A percentile compares a stretch with the other conserved stretches of the same genome.
These are phyloP conservation scores for Calonectria leucothoes DNA, from an alignment of 2,329 filamentous ascomycete genomes.

Conservation along the genomic window DNA sequence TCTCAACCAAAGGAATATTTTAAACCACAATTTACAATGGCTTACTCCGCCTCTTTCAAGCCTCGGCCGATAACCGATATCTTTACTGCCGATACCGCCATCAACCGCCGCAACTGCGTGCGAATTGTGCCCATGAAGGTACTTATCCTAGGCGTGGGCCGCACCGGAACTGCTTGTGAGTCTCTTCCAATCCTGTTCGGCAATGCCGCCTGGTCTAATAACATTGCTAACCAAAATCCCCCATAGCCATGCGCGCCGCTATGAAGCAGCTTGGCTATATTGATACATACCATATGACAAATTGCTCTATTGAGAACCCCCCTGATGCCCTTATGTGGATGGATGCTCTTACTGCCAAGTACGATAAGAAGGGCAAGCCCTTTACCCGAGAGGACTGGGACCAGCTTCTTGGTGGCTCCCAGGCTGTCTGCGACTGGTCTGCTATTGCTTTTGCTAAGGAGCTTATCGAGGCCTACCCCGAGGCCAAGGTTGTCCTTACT, in stretches of 20 bases:
- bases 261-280: conserved; percentile 74
- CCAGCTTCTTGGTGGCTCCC: conserved; percentile 73
- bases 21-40: conserved; percentile 36
- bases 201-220: neutral
- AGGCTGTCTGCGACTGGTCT: conserved; percentile 77
- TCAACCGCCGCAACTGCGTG: conserved; percentile 73
- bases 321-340: conserved; percentile 75
- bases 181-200: conserved; percentile 27
- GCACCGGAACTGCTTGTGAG: conserved; percentile 78
- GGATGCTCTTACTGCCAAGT: conserved; percentile 71
- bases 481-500: conserved; percentile 78
- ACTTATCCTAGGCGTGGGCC: conserved; percentile 75
- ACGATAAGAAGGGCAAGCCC: conserved; percentile 46
- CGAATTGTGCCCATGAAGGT: conserved; percentile 79
- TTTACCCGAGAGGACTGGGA: conserved; percentile 78
- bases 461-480: no score
- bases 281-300: conserved; percentile 82
- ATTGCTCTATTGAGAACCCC: conserved; percentile 70
- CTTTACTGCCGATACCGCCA: conserved; percentile 74
- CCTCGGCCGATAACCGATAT: conserved; percentile 64
- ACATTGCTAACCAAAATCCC: neutral
- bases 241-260: conserved; percentile 70
- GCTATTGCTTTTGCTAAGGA: conserved; percentile 76
- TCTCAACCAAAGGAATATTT: neutral
- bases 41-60: conserved; percentile 44